phyloP scores from a whole-genome alignment of 164 flowering plant species.

The Malania oleifera region DNA sequence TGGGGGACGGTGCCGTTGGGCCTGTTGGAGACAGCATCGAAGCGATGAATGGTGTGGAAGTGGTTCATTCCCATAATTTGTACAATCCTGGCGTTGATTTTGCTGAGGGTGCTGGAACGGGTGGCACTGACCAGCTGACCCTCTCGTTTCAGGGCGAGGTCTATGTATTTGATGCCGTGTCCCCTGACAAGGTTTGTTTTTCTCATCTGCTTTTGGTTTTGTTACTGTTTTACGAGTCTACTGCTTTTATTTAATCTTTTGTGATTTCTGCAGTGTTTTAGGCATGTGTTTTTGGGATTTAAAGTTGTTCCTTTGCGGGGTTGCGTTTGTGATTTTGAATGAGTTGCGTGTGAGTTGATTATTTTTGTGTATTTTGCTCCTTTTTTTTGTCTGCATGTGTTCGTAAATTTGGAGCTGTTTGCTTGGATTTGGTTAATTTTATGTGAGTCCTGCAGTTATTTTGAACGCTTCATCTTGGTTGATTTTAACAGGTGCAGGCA shows the following conservation, averaged over 20 bases:
- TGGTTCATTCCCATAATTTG: constrained; percentile 6
- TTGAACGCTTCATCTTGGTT: not conserved
- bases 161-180: constrained; percentile 56
- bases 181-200: constrained; percentile 47
- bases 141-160: constrained; percentile 66
- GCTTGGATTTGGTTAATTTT: too few relatives aligned
- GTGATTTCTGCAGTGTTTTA: too few relatives aligned
- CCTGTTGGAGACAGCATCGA: constrained; percentile 4
- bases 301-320: too few relatives aligned
- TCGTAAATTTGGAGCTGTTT: not conserved
- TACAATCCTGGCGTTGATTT: constrained; percentile 18
- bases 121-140: constrained; percentile 35
- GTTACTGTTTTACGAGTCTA: not conserved
- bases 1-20: constrained; percentile 6
- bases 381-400: not conserved
- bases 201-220: not conserved
- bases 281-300: too few relatives aligned
- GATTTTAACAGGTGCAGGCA: constrained; percentile 55
- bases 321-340: too few relatives aligned
- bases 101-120: constrained; percentile 9
- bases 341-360: too few relatives aligned
- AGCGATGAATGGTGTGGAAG: constrained; percentile 20
- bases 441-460: too few relatives aligned
- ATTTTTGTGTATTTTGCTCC: not conserved
- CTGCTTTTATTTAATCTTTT: too few relatives aligned